phyloP scores from a whole-genome alignment of 768 basidiomycete species.

The Phlegmacium glaucopus region DNA sequence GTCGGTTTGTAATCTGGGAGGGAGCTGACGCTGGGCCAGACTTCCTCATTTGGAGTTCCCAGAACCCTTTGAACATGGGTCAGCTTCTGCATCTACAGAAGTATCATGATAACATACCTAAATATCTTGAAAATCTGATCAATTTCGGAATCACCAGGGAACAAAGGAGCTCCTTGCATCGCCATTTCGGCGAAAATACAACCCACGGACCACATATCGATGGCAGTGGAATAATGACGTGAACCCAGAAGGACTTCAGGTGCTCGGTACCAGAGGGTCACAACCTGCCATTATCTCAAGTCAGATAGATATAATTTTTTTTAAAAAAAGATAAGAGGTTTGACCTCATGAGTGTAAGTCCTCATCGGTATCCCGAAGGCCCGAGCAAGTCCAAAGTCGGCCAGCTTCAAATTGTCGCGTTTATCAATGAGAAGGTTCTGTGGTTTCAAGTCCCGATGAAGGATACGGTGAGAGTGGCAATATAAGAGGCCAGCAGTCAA shows the following conservation, averaged over 20 bases:
- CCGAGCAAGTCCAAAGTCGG: constrained; percentile 93
- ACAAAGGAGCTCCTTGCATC: constrained; percentile 83
- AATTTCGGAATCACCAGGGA: constrained; percentile 99
- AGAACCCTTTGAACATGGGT: constrained; percentile 57
- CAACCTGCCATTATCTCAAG: constrained; percentile 60
- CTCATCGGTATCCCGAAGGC: constrained; percentile 98
- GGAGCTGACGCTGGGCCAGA: constrained; percentile 86
- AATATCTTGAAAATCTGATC: constrained; percentile 99
- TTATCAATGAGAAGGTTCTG: constrained; percentile 94
- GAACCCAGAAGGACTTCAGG: constrained; percentile 96
- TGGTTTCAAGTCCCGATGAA: constrained; percentile 96
- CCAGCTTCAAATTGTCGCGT: constrained; percentile 88
- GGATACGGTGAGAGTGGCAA: constrained; percentile 92
- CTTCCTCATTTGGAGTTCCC: constrained; percentile 88
- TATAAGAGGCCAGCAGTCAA: constrained; percentile 88
- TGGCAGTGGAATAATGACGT: constrained; percentile 94
- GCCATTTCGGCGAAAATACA: constrained; percentile 99
- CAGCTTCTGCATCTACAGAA: not conserved
- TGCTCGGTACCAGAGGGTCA: constrained; percentile 98
- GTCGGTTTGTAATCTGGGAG: constrained; percentile 95
- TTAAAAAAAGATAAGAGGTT: constrained; percentile 2
- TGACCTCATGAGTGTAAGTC: constrained; percentile 99
- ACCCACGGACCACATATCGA: constrained; percentile 99
- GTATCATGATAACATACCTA: constrained; percentile 50
- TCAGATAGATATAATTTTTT: constrained; percentile 2